Conservation (phyloP, 1,284 basidiomycete species). For the Naganishia albida region DNA sequence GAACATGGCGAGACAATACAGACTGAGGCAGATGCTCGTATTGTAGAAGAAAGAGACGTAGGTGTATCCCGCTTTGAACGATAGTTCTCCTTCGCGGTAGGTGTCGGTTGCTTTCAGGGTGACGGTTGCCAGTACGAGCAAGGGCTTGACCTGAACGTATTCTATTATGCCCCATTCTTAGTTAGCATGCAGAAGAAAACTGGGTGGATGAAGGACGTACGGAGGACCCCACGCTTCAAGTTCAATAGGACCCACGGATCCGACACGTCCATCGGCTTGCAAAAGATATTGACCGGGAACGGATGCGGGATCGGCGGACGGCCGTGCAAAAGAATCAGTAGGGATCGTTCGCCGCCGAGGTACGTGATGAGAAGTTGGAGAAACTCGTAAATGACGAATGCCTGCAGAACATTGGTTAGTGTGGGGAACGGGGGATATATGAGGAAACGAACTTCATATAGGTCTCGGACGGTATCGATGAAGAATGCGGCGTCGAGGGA, state of each 20-base stretch:
- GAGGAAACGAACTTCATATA: constrained; percentile 76
- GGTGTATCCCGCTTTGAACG: constrained; percentile 82
- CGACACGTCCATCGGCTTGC: constrained; percentile 74
- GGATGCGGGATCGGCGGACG: constrained; percentile 81
- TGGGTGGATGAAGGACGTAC: constrained; percentile 60
- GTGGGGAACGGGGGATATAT: constrained; percentile 10
- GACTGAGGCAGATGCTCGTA: constrained; percentile 56
- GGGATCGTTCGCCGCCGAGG: constrained; percentile 87
- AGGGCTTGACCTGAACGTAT: constrained; percentile 95
- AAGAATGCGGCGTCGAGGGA: constrained; percentile 94
- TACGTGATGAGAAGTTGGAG: constrained; percentile 79
- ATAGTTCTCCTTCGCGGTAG: constrained; percentile 87
- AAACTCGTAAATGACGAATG: constrained; percentile 95
- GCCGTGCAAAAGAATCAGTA: constrained; percentile 87
- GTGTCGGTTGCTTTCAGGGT: constrained; percentile 82
- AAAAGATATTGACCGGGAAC: constrained; percentile 77
- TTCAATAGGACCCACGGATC: constrained; percentile 93
- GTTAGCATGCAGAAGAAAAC: constrained; percentile 12
- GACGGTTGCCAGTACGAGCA: constrained; percentile 80
- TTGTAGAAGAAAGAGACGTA: constrained; percentile 81
- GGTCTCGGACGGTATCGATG: constrained; percentile 90
- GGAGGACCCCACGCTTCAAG: constrained; percentile 90
- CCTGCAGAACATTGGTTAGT: constrained; percentile 57
- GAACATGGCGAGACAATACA: constrained; percentile 82
- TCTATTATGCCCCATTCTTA: constrained; percentile 59